Conservation (phyloP, 371 early-diverging fungal genomes). For the Mucor sp. region DNA sequence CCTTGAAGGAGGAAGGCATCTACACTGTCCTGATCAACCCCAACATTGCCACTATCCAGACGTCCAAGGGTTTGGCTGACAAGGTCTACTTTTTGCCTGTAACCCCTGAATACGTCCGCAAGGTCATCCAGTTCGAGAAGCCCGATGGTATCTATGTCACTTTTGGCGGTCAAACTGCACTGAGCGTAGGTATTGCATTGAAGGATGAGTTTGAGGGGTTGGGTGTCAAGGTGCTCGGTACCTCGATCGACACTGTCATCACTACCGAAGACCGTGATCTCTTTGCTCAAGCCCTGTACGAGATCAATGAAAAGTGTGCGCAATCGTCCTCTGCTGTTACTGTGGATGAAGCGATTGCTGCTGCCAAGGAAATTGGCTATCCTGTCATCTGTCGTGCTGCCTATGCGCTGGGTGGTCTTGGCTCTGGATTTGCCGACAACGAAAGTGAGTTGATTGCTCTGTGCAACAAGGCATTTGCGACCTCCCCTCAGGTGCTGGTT, state of each 20-base stretch:
- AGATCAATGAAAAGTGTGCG: constrained; percentile 87
- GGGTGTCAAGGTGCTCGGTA: constrained; percentile 91
- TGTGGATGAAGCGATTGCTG: constrained; percentile 81
- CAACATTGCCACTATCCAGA: constrained; percentile 97
- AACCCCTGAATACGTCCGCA: constrained; percentile 87
- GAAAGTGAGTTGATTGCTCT: constrained; percentile 74
- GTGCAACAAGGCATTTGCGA: constrained; percentile 81
- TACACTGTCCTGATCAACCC: constrained; percentile 94
- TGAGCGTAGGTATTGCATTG: constrained; percentile 90
- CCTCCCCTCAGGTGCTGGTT: constrained; percentile 87
- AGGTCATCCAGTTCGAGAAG: constrained; percentile 88
- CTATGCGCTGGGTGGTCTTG: constrained; percentile 92
- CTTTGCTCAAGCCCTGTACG: constrained; percentile 84
- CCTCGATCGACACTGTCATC: constrained; percentile 89
- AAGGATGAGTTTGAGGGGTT: constrained; percentile 80
- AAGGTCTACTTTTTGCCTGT: constrained; percentile 95
- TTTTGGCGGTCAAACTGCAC: constrained; percentile 96
- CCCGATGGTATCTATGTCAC: constrained; percentile 95
- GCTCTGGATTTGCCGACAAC: constrained; percentile 93
- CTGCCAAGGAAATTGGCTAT: constrained; percentile 85
- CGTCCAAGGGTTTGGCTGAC: constrained; percentile 91
- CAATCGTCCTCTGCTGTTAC: constrained; percentile 75
- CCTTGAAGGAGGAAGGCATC: constrained; percentile 92
- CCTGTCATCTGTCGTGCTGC: constrained; percentile 94
- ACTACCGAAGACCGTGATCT: constrained; percentile 93